Evolutionary conservation across 2,329 filamentous ascomycete species (phyloP).

Genomic region (Falciphora oryzae): DNA sequence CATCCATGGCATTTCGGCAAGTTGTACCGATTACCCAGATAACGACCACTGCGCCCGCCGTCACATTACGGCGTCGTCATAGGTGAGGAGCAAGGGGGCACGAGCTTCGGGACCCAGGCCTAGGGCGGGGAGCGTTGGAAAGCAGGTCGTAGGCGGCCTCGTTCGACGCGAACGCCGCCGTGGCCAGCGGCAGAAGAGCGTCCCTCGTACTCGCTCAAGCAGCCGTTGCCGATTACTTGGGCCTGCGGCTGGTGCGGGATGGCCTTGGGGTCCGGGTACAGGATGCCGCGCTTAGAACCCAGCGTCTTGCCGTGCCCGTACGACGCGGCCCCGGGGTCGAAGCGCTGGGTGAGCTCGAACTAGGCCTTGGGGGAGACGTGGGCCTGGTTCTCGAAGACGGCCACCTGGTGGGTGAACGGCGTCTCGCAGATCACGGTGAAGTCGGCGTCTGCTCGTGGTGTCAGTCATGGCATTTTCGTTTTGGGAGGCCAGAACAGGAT

Average conservation of each 20-base stretch:
- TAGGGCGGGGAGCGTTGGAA: slow-evolving; percentile 49
- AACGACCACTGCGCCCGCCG: too few species aligned
- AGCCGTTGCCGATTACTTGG: slow-evolving; percentile 74
- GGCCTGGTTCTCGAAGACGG: slow-evolving; percentile 64
- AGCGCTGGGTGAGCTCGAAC: slow-evolving; percentile 66
- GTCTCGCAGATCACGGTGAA: slow-evolving; percentile 59
- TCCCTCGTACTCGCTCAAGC: slow-evolving; percentile 65
- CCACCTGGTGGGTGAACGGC: slow-evolving; percentile 62
- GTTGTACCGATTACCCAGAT: too few species aligned
- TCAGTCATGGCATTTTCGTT: background rate
- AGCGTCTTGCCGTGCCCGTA: slow-evolving; percentile 76
- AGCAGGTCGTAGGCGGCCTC: slow-evolving; percentile 66
- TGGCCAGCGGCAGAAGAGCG: slow-evolving; percentile 72
- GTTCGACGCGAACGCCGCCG: slow-evolving; percentile 69
- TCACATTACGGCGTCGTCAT: too few species aligned
- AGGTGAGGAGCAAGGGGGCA: too few species aligned
- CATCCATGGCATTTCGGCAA: too few species aligned
- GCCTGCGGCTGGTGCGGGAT: slow-evolving; percentile 75
- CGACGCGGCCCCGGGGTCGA: slow-evolving; percentile 56
- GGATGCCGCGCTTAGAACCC: slow-evolving; percentile 55
- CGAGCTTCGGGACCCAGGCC: too few species aligned
- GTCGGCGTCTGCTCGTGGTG: slow-evolving; percentile 47
- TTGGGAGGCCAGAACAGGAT: background rate
- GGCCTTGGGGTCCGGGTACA: slow-evolving; percentile 76
- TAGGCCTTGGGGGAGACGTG: slow-evolving; percentile 64